A percentile compares a stretch with the other conserved stretches of the same genome.
Evolutionary conservation across 2,329 filamentous ascomycete species (phyloP).

Genomic region (Cryphonectria radicalis): DNA sequence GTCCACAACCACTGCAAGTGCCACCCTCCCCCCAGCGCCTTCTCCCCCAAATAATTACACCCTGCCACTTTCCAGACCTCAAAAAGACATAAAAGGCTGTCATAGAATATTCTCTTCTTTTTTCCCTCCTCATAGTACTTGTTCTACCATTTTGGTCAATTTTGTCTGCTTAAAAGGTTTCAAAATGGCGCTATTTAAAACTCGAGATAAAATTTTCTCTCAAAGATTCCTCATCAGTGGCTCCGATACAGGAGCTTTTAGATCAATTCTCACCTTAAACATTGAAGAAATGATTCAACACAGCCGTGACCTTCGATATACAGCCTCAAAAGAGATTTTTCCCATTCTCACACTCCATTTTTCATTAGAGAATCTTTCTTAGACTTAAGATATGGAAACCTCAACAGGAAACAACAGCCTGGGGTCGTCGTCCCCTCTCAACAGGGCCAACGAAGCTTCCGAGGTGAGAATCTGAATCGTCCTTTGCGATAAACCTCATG

Average conservation of each 20-base stretch:
- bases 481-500: background rate
- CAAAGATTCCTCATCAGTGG: background rate
- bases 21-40: background rate
- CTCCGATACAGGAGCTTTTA: background rate
- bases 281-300: background rate
- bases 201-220: background rate
- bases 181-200: background rate
- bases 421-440: conserved; percentile 12
- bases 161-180: too few species aligned
- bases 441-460: conserved; percentile 38
- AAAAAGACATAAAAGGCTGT: background rate
- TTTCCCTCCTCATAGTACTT: background rate
- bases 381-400: background rate
- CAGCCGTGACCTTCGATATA: background rate
- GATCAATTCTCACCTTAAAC: background rate
- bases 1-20: background rate
- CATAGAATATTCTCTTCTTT: background rate
- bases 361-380: background rate
- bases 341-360: background rate
- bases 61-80: background rate
- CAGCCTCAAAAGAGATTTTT: background rate
- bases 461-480: conserved; percentile 34
- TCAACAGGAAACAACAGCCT: background rate
- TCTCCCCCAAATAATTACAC: background rate
- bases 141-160: background rate